phyloP scores from a whole-genome alignment of 495 filamentous ascomycete species.

The Lasiosphaeriaceae sp. region DNA sequence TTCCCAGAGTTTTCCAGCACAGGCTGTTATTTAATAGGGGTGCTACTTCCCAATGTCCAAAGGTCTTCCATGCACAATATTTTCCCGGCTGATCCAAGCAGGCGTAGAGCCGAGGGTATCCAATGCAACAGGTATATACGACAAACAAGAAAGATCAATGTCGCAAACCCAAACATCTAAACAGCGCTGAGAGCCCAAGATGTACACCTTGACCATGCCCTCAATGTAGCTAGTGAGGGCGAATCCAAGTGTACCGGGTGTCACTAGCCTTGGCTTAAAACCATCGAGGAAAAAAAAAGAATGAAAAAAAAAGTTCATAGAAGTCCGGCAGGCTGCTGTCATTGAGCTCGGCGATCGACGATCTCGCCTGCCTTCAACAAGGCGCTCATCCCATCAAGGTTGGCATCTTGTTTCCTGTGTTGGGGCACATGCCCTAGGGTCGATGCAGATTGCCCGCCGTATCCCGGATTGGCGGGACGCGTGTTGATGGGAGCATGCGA shows the following conservation, averaged over 20 bases:
- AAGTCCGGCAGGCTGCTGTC: not conserved
- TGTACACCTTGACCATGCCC: no score
- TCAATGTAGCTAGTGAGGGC: no score
- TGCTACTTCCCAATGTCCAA: no score
- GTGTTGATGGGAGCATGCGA: slow-evolving; percentile 8
- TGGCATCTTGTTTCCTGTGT: slow-evolving; percentile 13
- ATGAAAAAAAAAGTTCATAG: not conserved
- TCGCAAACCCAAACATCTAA: no score
- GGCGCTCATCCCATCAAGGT: slow-evolving; percentile 50
- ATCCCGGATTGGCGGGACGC: not conserved
- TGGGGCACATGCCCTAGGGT: not conserved
- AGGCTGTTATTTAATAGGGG: no score
- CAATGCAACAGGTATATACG: slow-evolving; percentile 1
- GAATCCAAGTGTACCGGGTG: no score
- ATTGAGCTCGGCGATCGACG: slow-evolving; percentile 40
- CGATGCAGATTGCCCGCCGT: slow-evolving; percentile 1
- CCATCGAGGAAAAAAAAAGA: no score
- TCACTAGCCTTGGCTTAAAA: no score
- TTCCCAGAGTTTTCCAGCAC: no score
- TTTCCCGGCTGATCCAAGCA: not conserved
- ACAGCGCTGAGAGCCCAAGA: no score
- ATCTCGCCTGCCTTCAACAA: slow-evolving; percentile 53
- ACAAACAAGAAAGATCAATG: not conserved
- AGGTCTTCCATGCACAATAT: not conserved
- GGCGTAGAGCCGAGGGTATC: slow-evolving; percentile 2